A percentile compares a stretch with the other conserved stretches of the same genome.
phyloP scores from a whole-genome alignment of 768 basidiomycete genomes.

The Podaxis sp. region DNA sequence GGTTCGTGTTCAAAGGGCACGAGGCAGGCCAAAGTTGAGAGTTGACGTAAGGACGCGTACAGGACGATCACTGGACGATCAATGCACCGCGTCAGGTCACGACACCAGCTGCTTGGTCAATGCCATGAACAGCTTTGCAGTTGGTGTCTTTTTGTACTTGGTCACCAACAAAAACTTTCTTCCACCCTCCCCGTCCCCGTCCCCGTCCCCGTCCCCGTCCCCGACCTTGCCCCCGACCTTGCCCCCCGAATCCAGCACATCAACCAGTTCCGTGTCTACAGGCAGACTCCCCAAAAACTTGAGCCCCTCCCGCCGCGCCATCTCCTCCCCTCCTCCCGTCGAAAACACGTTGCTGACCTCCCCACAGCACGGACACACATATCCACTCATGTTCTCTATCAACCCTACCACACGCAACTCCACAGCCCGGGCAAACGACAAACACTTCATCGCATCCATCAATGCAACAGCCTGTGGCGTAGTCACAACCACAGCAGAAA shows the following conservation, averaged over 20 bases:
- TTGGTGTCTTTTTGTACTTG: slow-evolving; percentile 64
- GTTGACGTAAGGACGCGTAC: slow-evolving; percentile 11
- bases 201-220: too few relatives aligned
- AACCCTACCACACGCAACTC: slow-evolving; percentile 84
- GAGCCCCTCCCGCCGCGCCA: slow-evolving; percentile 73
- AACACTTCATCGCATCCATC: slow-evolving; percentile 92
- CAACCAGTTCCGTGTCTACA: slow-evolving; percentile 88
- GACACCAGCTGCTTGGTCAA: slow-evolving; percentile 37
- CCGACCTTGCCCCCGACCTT: slow-evolving; percentile 32
- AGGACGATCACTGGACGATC: background rate
- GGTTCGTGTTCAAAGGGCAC: slow-evolving; percentile 17
- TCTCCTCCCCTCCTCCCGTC: slow-evolving; percentile 84
- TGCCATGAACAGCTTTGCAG: slow-evolving; percentile 59
- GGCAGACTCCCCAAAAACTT: slow-evolving; percentile 85
- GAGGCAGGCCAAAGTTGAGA: slow-evolving; percentile 24
- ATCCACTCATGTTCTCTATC: slow-evolving; percentile 99
- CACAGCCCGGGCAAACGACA: slow-evolving; percentile 90
- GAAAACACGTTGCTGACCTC: slow-evolving; percentile 95
- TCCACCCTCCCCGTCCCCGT: slow-evolving; percentile 24
- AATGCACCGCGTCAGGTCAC: slow-evolving; percentile 6
- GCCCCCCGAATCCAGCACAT: slow-evolving; percentile 55
- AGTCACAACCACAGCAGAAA: slow-evolving; percentile 89
- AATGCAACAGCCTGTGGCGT: slow-evolving; percentile 97
- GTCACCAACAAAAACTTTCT: slow-evolving; percentile 47
- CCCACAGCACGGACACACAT: slow-evolving; percentile 95